A percentile compares a stretch with the other conserved stretches of the same genome.
phyloP scores from a whole-genome alignment of 140 eudicot species.

The Ambrosia hybrid region DNA sequence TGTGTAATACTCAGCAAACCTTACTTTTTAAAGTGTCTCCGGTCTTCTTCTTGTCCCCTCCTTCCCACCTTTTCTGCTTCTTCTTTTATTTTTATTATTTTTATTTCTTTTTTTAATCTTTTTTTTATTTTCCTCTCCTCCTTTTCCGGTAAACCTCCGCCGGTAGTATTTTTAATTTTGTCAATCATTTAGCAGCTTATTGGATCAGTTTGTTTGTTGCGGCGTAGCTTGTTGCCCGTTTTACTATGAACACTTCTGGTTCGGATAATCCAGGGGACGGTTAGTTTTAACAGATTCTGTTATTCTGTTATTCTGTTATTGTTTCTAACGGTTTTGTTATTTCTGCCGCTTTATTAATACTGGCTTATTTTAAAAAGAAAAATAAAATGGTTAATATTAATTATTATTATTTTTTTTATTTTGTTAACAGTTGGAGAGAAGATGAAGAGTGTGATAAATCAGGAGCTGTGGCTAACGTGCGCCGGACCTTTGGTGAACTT shows the following conservation, averaged over 20 bases:
- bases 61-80: conserved; percentile 19
- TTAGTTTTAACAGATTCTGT: too few species aligned
- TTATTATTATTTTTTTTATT: too few species aligned
- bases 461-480: conserved; percentile 92
- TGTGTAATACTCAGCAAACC: conserved; percentile 39
- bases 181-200: too few species aligned
- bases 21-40: conserved; percentile 41
- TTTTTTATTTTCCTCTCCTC: not conserved
- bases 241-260: too few species aligned
- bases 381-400: too few species aligned
- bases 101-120: not conserved
- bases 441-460: conserved; percentile 57
- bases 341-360: too few species aligned
- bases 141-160: conserved; percentile 5
- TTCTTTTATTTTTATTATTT: not conserved
- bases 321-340: too few species aligned
- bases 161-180: not conserved
- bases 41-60: conserved; percentile 46
- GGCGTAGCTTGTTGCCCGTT: too few species aligned
- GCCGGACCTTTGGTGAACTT: conserved; percentile 93
- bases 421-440: conserved; percentile 50
- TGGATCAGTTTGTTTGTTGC: too few species aligned
- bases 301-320: too few species aligned
- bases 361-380: too few species aligned
- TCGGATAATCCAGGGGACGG: too few species aligned